These are phyloP conservation scores for Coffea humblotiana DNA, from an alignment of 305 asterid species.

Conservation along the genomic window DNA sequence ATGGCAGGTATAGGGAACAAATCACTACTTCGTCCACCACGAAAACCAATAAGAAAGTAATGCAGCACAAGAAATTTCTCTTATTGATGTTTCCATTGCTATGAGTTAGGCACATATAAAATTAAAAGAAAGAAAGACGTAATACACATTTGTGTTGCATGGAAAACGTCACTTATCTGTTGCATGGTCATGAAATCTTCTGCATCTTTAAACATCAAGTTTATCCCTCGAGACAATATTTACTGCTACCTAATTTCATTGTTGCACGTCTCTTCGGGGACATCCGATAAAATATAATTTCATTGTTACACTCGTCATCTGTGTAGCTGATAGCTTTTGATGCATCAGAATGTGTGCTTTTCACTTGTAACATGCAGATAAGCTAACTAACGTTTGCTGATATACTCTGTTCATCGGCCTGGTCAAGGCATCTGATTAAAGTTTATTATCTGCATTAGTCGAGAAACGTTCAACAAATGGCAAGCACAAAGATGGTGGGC, in stretches of 20 bases:
- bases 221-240: neutral
- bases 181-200: neutral
- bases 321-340: neutral
- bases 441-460: conserved; percentile 40
- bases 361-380: neutral
- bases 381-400: neutral
- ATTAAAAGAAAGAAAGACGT: neutral
- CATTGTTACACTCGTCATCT: neutral
- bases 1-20: neutral
- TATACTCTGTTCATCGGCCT: neutral
- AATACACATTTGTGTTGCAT: neutral
- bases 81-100: neutral
- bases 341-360: neutral
- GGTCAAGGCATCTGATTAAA: neutral
- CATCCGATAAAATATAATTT: no score
- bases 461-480: conserved; percentile 88
- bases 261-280: neutral
- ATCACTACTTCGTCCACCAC: neutral
- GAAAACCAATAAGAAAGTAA: neutral
- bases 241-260: neutral
- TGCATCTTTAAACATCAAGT: neutral
- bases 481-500: conserved; percentile 99
- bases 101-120: neutral
- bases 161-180: neutral
- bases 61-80: neutral